phyloP scores from a whole-genome alignment of 495 filamentous ascomycete genomes.

The Trichoderma virens region DNA sequence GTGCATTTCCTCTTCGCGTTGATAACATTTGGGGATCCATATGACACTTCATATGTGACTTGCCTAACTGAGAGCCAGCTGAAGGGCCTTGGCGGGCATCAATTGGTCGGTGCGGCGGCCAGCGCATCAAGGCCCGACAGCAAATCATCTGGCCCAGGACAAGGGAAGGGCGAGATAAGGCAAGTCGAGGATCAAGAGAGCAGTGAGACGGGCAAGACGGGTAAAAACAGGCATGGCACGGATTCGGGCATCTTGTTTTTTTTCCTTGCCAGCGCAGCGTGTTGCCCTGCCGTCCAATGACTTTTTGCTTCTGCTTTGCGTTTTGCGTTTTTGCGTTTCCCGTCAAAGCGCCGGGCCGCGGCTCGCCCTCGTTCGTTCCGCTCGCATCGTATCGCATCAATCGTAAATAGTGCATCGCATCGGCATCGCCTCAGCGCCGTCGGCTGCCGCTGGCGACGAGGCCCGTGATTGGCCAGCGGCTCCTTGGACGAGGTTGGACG shows the following conservation, averaged over 20 bases:
- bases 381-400: not conserved
- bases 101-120: not conserved
- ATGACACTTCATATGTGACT: not conserved
- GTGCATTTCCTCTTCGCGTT: not conserved
- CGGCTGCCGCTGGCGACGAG: not conserved
- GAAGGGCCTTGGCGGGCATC: not conserved
- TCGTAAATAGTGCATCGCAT: no score
- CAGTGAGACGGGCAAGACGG: not conserved
- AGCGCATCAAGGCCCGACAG: not conserved
- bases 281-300: no score
- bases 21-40: no score
- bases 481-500: not conserved
- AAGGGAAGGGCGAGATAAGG: not conserved
- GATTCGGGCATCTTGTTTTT: no score
- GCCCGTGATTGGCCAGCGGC: not conserved
- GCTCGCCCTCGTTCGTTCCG: not conserved
- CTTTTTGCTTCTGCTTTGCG: no score
- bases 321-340: no score
- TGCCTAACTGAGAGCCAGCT: not conserved
- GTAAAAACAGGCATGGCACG: no score
- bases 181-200: not conserved
- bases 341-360: not conserved
- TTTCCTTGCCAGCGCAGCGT: no score
- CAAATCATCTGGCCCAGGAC: not conserved
- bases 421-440: not conserved